A percentile compares a stretch with the other conserved stretches of the same genome.
Evolutionary conservation across 176 grass and related monocot genomes (phyloP).

Genomic region (Otatea glauca): DNA sequence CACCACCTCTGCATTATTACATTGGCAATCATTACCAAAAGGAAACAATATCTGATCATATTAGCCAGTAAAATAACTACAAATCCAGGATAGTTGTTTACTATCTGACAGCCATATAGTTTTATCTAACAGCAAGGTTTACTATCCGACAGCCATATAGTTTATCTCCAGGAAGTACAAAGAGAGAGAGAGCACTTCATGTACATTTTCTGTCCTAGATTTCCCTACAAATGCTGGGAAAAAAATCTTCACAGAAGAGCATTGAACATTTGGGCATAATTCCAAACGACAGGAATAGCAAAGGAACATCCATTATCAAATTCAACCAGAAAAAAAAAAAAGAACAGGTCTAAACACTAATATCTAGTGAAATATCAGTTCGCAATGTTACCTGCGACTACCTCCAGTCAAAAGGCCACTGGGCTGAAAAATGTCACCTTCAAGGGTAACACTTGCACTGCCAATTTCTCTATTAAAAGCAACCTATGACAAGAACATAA

Average conservation of each 20-base stretch:
- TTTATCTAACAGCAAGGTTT: background rate
- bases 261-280: background rate
- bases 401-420: conserved; percentile 98
- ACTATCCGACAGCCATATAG: conserved; percentile 25
- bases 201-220: background rate
- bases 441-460: conserved; percentile 83
- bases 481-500: conserved; percentile 58
- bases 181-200: background rate
- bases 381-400: conserved; percentile 69
- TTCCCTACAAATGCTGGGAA: conserved; percentile 4
- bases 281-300: conserved; percentile 30
- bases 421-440: conserved; percentile 91
- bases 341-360: conserved; percentile 3
- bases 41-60: conserved; percentile 17
- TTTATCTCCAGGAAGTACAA: conserved; percentile 35
- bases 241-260: conserved; percentile 8
- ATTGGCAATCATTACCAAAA: conserved; percentile 27
- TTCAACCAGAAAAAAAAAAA: conserved; percentile 8
- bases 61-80: conserved; percentile 21
- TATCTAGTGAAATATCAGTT: conserved; percentile 34
- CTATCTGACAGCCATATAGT: conserved; percentile 16
- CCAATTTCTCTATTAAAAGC: conserved; percentile 71
- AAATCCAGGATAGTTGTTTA: conserved; percentile 15
- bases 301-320: conserved; percentile 38
- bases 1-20: conserved; percentile 62